These are phyloP conservation scores for Elongisporangium undulatum DNA, from an alignment of 352 stramenopile genomes.

Conservation along the genomic window DNA sequence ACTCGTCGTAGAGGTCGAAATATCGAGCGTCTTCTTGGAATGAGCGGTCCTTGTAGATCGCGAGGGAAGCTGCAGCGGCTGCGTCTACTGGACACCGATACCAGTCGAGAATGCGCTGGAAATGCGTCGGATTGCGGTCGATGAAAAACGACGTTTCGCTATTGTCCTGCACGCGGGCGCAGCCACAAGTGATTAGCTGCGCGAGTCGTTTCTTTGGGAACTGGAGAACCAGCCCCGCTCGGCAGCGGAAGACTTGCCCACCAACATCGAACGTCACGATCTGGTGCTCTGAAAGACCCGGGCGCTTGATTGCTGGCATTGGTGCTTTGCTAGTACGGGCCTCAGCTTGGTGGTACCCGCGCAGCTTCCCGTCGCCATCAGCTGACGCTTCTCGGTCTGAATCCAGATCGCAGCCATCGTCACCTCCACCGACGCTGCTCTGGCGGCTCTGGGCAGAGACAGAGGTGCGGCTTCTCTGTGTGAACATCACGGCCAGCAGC, in stretches of 20 bases:
- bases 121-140: conserved; percentile 66
- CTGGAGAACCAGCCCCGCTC: conserved; percentile 54
- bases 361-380: too few relatives aligned
- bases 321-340: background rate
- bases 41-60: background rate
- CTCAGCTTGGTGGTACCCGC: too few relatives aligned
- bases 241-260: conserved; percentile 64
- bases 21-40: conserved; percentile 59
- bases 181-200: conserved; percentile 55
- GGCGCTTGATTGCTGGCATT: background rate
- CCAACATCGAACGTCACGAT: conserved; percentile 49
- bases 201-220: conserved; percentile 55
- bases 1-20: conserved; percentile 60
- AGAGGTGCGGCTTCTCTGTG: too few relatives aligned
- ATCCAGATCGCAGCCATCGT: too few relatives aligned
- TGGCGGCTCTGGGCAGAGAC: too few relatives aligned
- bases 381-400: too few relatives aligned
- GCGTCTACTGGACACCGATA: conserved; percentile 23
- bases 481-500: too few relatives aligned
- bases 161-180: conserved; percentile 33
- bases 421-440: too few relatives aligned
- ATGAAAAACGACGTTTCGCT: conserved; percentile 50
- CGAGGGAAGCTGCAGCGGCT: background rate
- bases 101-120: conserved; percentile 73
- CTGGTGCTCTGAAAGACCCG: background rate